Conservation (phyloP, 257 asterid species). For the Perilla frutescens region DNA sequence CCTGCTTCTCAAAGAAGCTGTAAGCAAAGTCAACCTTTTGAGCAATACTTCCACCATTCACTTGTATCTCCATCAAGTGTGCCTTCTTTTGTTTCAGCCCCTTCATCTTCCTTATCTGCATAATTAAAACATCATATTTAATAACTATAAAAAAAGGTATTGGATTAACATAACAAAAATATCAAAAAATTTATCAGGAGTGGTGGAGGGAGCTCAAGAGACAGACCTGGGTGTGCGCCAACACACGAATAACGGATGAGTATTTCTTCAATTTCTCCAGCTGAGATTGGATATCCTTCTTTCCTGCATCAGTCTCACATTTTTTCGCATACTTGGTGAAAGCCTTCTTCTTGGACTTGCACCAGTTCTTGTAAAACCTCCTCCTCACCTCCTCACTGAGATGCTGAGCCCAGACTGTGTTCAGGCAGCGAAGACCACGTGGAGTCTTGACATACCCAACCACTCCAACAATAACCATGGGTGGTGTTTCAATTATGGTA, state of each 20-base stretch:
- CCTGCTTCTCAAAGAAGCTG: conserved; percentile 66
- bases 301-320: conserved; percentile 63
- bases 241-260: conserved; percentile 51
- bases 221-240: conserved; percentile 71
- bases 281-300: conserved; percentile 60
- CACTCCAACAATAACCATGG: conserved; percentile 69
- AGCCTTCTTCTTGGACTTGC: conserved; percentile 74
- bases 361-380: conserved; percentile 75
- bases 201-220: background rate
- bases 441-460: conserved; percentile 72
- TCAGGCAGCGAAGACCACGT: conserved; percentile 66
- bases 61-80: conserved; percentile 69
- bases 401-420: conserved; percentile 74
- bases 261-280: conserved; percentile 62
- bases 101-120: conserved; percentile 68
- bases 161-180: background rate
- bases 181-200: background rate
- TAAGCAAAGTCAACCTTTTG: conserved; percentile 71
- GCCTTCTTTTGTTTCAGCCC: conserved; percentile 73
- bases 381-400: conserved; percentile 67
- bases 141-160: background rate
- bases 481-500: conserved; percentile 61
- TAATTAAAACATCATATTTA: background rate
- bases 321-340: conserved; percentile 54
- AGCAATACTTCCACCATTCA: conserved; percentile 67